phyloP scores from a whole-genome alignment of 306 rosid genomes.

The Inga laurina region DNA sequence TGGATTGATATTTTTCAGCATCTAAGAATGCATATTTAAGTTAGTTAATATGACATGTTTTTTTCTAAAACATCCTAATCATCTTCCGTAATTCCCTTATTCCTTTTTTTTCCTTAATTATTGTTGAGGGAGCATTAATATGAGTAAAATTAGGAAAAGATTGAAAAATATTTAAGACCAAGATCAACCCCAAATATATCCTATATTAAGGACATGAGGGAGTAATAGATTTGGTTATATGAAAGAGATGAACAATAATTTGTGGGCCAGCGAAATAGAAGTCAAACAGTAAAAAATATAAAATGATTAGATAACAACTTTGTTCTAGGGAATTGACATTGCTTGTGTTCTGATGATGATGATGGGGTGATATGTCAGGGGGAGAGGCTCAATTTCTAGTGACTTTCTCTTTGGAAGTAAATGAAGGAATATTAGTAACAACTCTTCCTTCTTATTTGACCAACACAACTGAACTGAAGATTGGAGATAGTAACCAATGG shows the following conservation, averaged over 20 bases:
- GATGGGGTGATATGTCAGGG: conserved; percentile 43
- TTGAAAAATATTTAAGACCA: no score
- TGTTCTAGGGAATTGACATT: not conserved
- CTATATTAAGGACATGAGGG: no score
- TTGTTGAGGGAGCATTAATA: no score
- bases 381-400: conserved; percentile 50
- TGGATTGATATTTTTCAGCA: not conserved
- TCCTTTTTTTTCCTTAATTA: no score
- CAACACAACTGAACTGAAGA: conserved; percentile 69
- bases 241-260: not conserved
- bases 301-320: not conserved
- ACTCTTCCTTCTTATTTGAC: conserved; percentile 75
- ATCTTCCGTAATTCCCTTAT: no score
- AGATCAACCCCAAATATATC: no score
- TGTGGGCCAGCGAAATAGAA: not conserved
- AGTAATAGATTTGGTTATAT: not conserved
- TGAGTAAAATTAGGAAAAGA: no score
- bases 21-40: not conserved
- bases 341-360: conserved; percentile 23
- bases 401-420: conserved; percentile 76
- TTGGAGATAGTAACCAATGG: conserved; percentile 56
- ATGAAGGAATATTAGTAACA: conserved; percentile 58
- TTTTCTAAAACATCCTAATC: no score
- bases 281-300: not conserved
- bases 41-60: no score